phyloP scores from a whole-genome alignment of 2,329 filamentous ascomycete genomes.

The Hypomyces rosellus region DNA sequence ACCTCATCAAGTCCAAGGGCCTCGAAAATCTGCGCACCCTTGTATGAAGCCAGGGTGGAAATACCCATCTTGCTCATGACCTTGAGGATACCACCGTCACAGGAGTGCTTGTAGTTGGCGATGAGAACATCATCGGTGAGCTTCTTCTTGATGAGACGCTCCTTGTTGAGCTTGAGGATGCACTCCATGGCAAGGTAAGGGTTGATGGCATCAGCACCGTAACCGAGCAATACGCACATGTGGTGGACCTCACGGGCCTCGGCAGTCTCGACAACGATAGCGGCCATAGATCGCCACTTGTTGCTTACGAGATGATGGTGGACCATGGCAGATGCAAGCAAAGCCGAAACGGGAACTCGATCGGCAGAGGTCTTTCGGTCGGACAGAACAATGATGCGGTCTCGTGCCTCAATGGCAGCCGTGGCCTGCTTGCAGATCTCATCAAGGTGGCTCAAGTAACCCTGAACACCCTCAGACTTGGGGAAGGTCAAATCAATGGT shows the following conservation, averaged over 20 bases:
- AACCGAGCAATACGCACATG: slow-evolving; percentile 96
- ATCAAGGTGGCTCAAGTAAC: slow-evolving; percentile 83
- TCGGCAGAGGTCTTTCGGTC: slow-evolving; percentile 80
- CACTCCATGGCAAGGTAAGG: slow-evolving; percentile 95
- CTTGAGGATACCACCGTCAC: slow-evolving; percentile 92
- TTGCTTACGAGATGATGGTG: slow-evolving; percentile 94
- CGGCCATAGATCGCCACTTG: slow-evolving; percentile 87
- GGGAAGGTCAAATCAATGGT: slow-evolving; percentile 91
- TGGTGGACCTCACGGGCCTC: slow-evolving; percentile 97
- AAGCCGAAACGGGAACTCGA: slow-evolving; percentile 77
- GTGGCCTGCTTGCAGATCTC: slow-evolving; percentile 80
- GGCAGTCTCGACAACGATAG: slow-evolving; percentile 83
- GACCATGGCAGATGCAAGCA: slow-evolving; percentile 85
- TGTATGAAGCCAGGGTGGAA: slow-evolving; percentile 91
- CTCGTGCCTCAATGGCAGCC: slow-evolving; percentile 72
- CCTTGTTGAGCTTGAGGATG: slow-evolving; percentile 91
- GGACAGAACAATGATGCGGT: slow-evolving; percentile 83
- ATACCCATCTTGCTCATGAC: slow-evolving; percentile 99
- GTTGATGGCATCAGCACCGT: slow-evolving; percentile 90
- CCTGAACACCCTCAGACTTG: slow-evolving; percentile 73
- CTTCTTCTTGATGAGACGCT: slow-evolving; percentile 88
- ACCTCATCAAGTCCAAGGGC: slow-evolving; percentile 87
- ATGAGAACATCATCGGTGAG: slow-evolving; percentile 76
- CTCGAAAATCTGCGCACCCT: slow-evolving; percentile 97
- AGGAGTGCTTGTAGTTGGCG: slow-evolving; percentile 94